phyloP scores from a whole-genome alignment of 352 stramenopile species.

The Pseudoperonospora humuli region DNA sequence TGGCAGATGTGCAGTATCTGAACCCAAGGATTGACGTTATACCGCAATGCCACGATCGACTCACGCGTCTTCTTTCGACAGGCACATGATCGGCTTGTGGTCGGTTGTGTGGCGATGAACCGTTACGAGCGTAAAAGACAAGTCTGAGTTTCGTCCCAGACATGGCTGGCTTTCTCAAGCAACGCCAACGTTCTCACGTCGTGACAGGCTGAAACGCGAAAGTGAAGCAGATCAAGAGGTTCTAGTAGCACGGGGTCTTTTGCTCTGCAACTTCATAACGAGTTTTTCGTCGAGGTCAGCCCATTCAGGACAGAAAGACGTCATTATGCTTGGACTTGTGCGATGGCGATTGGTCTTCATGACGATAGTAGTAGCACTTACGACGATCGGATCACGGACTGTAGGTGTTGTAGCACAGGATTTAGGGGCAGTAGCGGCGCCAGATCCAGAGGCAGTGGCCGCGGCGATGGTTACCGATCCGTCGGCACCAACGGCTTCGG shows the following conservation, averaged over 20 bases:
- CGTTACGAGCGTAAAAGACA: conserved; percentile 18
- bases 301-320: not conserved
- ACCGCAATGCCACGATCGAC: conserved; percentile 8
- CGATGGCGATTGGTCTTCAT: conserved; percentile 9
- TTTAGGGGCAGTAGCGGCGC: not conserved
- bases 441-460: conserved; percentile 3
- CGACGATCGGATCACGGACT: conserved; percentile 2
- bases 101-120: conserved; percentile 22
- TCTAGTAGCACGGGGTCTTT: too few relatives aligned
- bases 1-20: conserved; percentile 3
- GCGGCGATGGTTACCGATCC: not conserved
- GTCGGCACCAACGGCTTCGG: not conserved
- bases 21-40: conserved; percentile 2
- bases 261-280: not conserved
- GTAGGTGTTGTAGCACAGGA: conserved; percentile 15
- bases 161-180: conserved; percentile 19
- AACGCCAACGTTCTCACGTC: not conserved
- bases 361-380: conserved; percentile 4
- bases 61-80: conserved; percentile 1
- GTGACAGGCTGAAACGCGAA: not conserved
- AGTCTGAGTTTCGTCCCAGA: conserved; percentile 18
- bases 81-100: conserved; percentile 7
- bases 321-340: conserved; percentile 13
- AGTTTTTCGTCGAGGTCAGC: not conserved
- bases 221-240: too few relatives aligned